phyloP scores from a whole-genome alignment of 108 stramenopile genomes.

The Cyclotella cryptica region DNA sequence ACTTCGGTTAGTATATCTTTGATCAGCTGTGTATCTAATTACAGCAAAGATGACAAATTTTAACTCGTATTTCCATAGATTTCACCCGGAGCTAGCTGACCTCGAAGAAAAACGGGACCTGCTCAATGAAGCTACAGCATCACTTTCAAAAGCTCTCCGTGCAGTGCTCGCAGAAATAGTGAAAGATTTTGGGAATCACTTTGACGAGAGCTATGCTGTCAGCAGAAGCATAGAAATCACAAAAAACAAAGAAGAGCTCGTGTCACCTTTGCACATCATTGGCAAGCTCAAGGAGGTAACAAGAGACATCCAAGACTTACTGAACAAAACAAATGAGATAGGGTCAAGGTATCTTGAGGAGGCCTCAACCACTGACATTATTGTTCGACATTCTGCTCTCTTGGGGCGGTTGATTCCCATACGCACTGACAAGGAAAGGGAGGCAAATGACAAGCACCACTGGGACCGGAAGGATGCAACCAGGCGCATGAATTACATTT shows the following conservation, averaged over 20 bases:
- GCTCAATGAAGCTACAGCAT: constrained; percentile 17
- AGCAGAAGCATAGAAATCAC: constrained; percentile 15
- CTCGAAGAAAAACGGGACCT: constrained; percentile 26
- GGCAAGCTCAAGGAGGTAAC: background rate
- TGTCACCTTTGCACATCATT: constrained; percentile 29
- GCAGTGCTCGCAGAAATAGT: constrained; percentile 19
- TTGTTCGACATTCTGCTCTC: constrained; percentile 14
- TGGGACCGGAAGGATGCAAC: constrained; percentile 48
- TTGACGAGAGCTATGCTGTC: constrained; percentile 21
- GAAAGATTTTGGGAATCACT: constrained; percentile 11
- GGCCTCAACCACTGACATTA: background rate
- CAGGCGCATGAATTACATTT: constrained; percentile 17
- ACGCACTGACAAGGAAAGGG: constrained; percentile 15
- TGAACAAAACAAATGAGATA: background rate
- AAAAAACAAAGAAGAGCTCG: constrained; percentile 9
- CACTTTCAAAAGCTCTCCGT: constrained; percentile 28
- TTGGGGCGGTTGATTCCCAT: constrained; percentile 26
- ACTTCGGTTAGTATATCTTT: constrained; percentile 34
- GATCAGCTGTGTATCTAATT: background rate
- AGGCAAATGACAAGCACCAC: background rate
- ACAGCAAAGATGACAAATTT: background rate
- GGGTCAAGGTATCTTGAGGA: constrained; percentile 27
- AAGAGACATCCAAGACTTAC: constrained; percentile 25
- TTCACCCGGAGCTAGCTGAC: constrained; percentile 39
- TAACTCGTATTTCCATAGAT: background rate